Base-by-base conservation (phyloP, 2,329 filamentous ascomycete genomes). In the Drechslera avenae region DNA sequence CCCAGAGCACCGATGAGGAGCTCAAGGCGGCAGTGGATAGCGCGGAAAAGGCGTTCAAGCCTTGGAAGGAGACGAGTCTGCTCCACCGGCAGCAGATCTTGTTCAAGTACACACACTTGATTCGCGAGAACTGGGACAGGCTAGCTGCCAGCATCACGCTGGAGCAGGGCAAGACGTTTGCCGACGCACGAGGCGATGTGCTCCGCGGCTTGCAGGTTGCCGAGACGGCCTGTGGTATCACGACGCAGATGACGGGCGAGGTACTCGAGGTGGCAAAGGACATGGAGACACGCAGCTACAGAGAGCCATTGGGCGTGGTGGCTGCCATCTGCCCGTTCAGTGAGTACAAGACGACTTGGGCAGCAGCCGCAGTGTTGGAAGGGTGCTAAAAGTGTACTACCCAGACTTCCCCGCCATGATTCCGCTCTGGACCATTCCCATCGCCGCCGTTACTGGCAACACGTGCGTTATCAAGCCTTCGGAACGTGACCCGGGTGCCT, bases 321-420 rank as follows among this genome's bases (percentile, higher is more conserved):
- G 89, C 89, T 50, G 88, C 90, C 51, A 94, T 94, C 63, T 94
- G 90, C 80, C 90, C 90, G 2, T 94, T 94, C 72, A 94, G 87
- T 90, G 73, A 74, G 86, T 76, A 18, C 16, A 35, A n/a, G n/a
- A n/a, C 12, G 12, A 26, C 18, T 28, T 21, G 14, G 18, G 28
- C 19, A 23, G 18, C 13, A 49, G n/a, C n/a, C n/a, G n/a, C n/a
- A n/a, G n/a, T n/a, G n/a, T 33, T 10, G 28, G 14, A 14, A 28
- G 18, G 17, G 16, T 44, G 48, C 69, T 73, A 61, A 72, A n/a
- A n/a, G n/a, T 63, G 49, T 44, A 23, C 28, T 23, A 47, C 37
- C 44, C 54, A 90, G 87, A 94, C 80, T 94, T 94, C 77, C 90
- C 90, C 35, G 90, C 90, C 64, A 95, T 95, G 90, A 94, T 95